Evolutionary conservation across 1,284 basidiomycete genomes (phyloP).

Genomic region (Thecaphora frezii): DNA sequence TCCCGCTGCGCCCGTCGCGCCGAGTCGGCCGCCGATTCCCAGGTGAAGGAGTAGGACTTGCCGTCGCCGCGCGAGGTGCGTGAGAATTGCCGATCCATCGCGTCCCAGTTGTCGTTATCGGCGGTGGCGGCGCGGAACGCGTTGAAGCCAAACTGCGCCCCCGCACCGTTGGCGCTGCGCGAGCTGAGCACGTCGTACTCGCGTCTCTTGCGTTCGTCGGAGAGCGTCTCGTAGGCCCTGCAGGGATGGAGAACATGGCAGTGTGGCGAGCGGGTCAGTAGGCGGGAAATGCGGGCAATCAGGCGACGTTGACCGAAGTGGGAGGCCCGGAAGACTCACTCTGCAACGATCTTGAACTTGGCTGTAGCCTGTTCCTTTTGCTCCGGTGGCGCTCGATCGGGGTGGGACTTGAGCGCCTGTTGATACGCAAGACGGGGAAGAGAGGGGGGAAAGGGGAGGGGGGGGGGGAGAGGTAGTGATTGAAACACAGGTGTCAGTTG

Average conservation of each 20-base stretch:
- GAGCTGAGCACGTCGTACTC: conserved; percentile 38
- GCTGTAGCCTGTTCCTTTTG: conserved; percentile 47
- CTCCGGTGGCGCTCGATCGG: conserved; percentile 41
- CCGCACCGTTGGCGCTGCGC: not conserved
- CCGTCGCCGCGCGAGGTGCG: conserved; percentile 41
- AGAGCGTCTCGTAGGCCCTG: conserved; percentile 50
- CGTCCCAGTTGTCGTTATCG: conserved; percentile 15
- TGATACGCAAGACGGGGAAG: not conserved
- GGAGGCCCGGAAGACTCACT: conserved; percentile 8
- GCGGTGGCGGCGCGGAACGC: not conserved
- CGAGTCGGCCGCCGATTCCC: conserved; percentile 53
- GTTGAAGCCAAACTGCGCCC: not conserved
- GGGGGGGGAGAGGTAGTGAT: too few species aligned
- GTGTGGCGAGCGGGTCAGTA: not conserved
- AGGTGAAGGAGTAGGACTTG: conserved; percentile 41
- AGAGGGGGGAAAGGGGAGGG: not conserved
- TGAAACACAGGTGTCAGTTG: too few species aligned
- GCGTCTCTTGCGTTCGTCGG: conserved; percentile 37
- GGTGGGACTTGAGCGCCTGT: conserved; percentile 47
- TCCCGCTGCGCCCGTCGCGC: conserved; percentile 43
- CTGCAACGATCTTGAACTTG: conserved; percentile 46
- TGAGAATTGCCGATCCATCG: conserved; percentile 24
- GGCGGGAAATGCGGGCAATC: too few species aligned
- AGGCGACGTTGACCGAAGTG: too few species aligned
- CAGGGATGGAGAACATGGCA: not conserved